Evolutionary conservation across 345 rosid species (phyloP).

Genomic region (Boechera stricta): DNA sequence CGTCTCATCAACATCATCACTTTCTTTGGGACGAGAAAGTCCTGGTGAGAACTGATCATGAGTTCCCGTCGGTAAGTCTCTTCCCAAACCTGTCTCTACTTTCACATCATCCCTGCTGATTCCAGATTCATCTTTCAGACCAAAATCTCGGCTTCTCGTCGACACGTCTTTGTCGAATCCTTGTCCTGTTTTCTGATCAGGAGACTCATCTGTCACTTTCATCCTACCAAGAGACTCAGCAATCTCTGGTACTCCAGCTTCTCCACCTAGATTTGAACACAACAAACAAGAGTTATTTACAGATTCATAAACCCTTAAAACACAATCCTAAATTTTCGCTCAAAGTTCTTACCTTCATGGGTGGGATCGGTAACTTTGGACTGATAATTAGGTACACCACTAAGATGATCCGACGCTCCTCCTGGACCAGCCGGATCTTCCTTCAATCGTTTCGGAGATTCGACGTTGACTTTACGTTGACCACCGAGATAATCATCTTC

Average conservation of each 20-base stretch:
- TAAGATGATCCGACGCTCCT: conserved; percentile 24
- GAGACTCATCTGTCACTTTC: conserved; percentile 43
- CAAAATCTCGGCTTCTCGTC: conserved; percentile 8
- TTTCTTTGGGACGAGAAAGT: conserved; percentile 33
- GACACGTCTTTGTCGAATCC: conserved; percentile 9
- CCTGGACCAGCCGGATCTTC: conserved; percentile 65
- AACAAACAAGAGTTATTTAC: neutral
- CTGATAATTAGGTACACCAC: conserved; percentile 57
- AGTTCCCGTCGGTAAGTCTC: conserved; percentile 35
- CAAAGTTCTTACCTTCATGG: conserved; percentile 45
- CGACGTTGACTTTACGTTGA: conserved; percentile 48
- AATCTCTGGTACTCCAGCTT: conserved; percentile 44
- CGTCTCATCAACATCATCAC: neutral
- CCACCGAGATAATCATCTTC: conserved; percentile 43
- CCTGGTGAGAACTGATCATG: conserved; percentile 70
- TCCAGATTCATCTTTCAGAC: neutral
- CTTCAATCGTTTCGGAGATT: conserved; percentile 51
- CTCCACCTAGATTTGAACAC: conserved; percentile 46
- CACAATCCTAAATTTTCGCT: neutral
- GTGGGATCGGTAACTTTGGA: conserved; percentile 62
- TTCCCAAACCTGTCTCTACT: neutral
- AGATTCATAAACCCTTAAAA: neutral
- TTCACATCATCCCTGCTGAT: conserved; percentile 6
- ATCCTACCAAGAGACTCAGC: conserved; percentile 49
- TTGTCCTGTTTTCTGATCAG: conserved; percentile 20